These are phyloP conservation scores for Coprinopsis sp. DNA, from an alignment of 768 basidiomycete species.

Conservation along the genomic window DNA sequence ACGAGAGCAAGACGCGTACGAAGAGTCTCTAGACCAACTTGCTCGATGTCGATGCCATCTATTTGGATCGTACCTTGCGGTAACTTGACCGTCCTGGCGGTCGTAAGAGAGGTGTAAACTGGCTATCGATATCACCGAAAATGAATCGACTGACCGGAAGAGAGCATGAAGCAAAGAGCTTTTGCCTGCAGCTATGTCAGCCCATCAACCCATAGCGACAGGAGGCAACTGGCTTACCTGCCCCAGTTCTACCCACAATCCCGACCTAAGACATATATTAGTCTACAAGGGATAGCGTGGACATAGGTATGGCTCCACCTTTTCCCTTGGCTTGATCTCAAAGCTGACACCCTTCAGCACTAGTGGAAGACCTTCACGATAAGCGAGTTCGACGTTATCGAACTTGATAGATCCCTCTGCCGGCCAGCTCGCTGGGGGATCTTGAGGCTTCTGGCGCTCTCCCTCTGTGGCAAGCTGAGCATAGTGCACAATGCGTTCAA, in stretches of 20 bases:
- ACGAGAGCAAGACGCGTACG: slow-evolving; percentile 58
- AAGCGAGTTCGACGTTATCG: slow-evolving; percentile 46
- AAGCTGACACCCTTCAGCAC: slow-evolving; percentile 61
- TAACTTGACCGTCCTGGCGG: slow-evolving; percentile 52
- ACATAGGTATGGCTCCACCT: slow-evolving; percentile 33
- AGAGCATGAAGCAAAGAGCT: slow-evolving; percentile 54
- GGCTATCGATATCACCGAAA: no score
- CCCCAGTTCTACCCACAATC: slow-evolving; percentile 43
- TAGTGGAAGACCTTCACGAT: slow-evolving; percentile 58
- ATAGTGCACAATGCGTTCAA: slow-evolving; percentile 65
- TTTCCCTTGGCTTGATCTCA: slow-evolving; percentile 53
- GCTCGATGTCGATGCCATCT: slow-evolving; percentile 47
- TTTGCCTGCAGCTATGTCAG: slow-evolving; percentile 31
- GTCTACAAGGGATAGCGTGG: neutral
- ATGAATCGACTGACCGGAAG: slow-evolving; percentile 35
- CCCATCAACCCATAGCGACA: slow-evolving; percentile 17
- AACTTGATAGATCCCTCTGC: slow-evolving; percentile 50
- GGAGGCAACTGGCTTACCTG: slow-evolving; percentile 19
- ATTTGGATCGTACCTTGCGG: slow-evolving; percentile 51
- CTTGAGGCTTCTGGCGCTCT: slow-evolving; percentile 31
- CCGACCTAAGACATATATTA: slow-evolving; percentile 28
- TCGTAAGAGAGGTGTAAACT: neutral
- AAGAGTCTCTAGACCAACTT: slow-evolving; percentile 49
- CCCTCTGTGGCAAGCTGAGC: slow-evolving; percentile 57
- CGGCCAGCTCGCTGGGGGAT: slow-evolving; percentile 47